A percentile compares a stretch with the other conserved stretches of the same genome.
phyloP scores from a whole-genome alignment of 805 yeast genomes.

The Clavispora phyllophila region DNA sequence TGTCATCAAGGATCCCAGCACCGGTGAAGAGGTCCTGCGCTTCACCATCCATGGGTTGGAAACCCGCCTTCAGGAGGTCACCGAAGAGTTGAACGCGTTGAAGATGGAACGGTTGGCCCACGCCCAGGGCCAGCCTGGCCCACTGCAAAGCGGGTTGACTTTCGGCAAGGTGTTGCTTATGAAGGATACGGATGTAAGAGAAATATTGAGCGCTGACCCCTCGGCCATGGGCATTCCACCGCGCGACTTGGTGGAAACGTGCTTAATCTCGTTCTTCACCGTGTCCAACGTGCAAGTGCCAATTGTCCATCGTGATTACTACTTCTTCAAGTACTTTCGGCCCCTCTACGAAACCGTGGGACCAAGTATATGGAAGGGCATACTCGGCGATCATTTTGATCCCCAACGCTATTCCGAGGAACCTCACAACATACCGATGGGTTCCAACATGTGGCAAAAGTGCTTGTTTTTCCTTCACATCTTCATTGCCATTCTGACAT shows the following conservation, averaged over 20 bases:
- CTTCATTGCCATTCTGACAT: slow-evolving; percentile 14
- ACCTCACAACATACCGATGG: not conserved
- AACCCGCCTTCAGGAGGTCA: slow-evolving; percentile 5
- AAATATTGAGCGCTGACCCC: not conserved
- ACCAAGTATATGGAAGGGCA: not conserved
- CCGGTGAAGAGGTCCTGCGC: slow-evolving; percentile 13
- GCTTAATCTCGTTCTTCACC: slow-evolving; percentile 8
- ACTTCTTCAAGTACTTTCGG: slow-evolving; percentile 9
- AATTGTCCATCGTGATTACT: slow-evolving; percentile 13
- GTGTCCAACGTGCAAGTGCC: slow-evolving; percentile 12
- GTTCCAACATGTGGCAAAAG: not conserved
- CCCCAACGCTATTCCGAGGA: slow-evolving; percentile 1
- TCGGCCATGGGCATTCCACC: slow-evolving; percentile 5
- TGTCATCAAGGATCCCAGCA: slow-evolving; percentile 8
- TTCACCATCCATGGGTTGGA: slow-evolving; percentile 9
- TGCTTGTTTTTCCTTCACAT: slow-evolving; percentile 13
- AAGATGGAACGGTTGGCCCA: slow-evolving; percentile 1
- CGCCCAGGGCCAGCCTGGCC: not conserved
- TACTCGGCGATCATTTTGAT: slow-evolving; percentile 3
- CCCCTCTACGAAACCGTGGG: slow-evolving; percentile 11
- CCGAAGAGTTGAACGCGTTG: slow-evolving; percentile 5
- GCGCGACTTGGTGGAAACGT: slow-evolving; percentile 6
- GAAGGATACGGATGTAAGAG: slow-evolving; percentile 3
- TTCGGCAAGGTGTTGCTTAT: slow-evolving; percentile 5
- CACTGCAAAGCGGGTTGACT: not conserved